These are phyloP conservation scores for Umbilicaria muhlenbergii DNA, from an alignment of 495 filamentous ascomycete genomes.

Conservation along the genomic window DNA sequence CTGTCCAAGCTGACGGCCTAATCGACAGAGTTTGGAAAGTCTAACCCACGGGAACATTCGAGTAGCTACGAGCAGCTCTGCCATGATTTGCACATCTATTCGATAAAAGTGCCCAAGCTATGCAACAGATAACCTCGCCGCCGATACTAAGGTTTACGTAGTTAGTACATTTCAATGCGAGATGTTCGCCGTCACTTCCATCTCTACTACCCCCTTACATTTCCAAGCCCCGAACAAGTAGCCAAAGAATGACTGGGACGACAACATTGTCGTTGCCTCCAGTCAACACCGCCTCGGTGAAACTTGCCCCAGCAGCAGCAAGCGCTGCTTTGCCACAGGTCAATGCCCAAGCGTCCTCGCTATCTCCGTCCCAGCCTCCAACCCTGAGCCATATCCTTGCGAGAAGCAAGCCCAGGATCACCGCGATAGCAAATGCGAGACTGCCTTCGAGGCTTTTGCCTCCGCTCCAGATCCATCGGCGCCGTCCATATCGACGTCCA, in stretches of 20 bases:
- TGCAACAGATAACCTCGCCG: too few relatives aligned
- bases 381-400: slow-evolving; percentile 60
- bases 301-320: slow-evolving; percentile 67
- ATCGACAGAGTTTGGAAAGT: too few relatives aligned
- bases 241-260: slow-evolving; percentile 89
- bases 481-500: slow-evolving; percentile 68
- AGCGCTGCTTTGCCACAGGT: slow-evolving; percentile 41
- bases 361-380: slow-evolving; percentile 46
- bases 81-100: too few relatives aligned
- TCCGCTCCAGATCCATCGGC: slow-evolving; percentile 93
- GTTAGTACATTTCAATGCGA: too few relatives aligned
- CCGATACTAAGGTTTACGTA: too few relatives aligned
- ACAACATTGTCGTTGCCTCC: slow-evolving; percentile 98
- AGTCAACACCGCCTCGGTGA: slow-evolving; percentile 89
- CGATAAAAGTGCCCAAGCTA: too few relatives aligned
- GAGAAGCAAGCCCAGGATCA: slow-evolving; percentile 54
- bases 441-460: slow-evolving; percentile 93
- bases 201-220: slow-evolving; percentile 30
- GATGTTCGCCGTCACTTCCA: too few relatives aligned
- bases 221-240: slow-evolving; percentile 63
- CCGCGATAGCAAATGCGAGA: slow-evolving; percentile 66
- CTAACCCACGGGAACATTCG: too few relatives aligned
- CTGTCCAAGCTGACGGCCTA: too few relatives aligned
- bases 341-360: slow-evolving; percentile 22
- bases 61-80: too few relatives aligned